Conservation (phyloP, 306 rosid genomes). For the Myrica gale region DNA sequence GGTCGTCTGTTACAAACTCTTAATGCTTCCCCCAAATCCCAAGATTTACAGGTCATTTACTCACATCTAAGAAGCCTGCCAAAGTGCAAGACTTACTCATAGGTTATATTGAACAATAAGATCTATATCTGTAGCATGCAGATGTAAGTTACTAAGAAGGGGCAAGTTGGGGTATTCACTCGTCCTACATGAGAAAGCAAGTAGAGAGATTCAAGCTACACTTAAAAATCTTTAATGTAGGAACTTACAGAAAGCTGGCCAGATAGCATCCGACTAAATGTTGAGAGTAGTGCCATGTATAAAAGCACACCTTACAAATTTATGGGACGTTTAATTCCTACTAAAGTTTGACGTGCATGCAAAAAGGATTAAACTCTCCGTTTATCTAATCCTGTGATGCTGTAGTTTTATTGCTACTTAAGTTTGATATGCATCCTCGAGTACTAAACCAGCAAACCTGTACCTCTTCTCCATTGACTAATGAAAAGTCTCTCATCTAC, state of each 20-base stretch:
- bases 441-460: not conserved
- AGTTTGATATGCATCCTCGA: no score
- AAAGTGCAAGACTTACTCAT: not conserved
- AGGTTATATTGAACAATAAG: not conserved
- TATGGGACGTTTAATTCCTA: not conserved
- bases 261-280: not conserved
- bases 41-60: not conserved
- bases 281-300: not conserved
- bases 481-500: not conserved
- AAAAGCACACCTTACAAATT: not conserved
- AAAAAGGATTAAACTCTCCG: not conserved
- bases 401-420: no score
- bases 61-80: not conserved
- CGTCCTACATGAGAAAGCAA: not conserved
- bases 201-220: no score
- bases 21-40: not conserved
- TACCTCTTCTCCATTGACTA: not conserved
- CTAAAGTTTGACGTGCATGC: not conserved
- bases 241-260: not conserved
- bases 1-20: not conserved
- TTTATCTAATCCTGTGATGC: not conserved
- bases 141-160: not conserved
- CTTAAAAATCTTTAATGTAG: no score
- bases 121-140: not conserved
- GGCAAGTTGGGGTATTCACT: not conserved